Evolutionary conservation across 495 filamentous ascomycete genomes (phyloP).

Genomic region (Thermochaetoides thermophila): DNA sequence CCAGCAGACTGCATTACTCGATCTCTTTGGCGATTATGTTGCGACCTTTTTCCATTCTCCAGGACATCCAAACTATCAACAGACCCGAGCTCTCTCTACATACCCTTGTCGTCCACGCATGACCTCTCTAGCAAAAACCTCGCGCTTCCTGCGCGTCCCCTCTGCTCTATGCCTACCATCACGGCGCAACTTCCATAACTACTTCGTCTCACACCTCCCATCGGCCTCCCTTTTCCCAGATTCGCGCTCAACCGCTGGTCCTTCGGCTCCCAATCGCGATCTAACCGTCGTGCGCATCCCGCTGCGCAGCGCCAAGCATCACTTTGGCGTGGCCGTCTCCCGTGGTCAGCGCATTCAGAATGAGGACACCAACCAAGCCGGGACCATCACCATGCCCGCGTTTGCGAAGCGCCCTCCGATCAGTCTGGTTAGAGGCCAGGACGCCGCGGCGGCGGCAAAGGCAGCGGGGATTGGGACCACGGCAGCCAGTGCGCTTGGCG

Average conservation of each 20-base stretch:
- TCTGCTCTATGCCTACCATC: too few relatives aligned
- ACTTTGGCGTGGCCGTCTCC: constrained; percentile 69
- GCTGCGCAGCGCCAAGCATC: constrained; percentile 82
- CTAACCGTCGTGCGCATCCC: constrained; percentile 98
- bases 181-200: constrained; percentile 69
- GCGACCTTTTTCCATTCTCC: too few relatives aligned
- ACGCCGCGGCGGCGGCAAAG: constrained; percentile 26
- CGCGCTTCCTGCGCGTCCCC: too few relatives aligned
- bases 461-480: constrained; percentile 38
- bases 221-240: constrained; percentile 90
- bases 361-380: constrained; percentile 90
- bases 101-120: too few relatives aligned
- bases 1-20: too few relatives aligned
- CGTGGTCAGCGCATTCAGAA: constrained; percentile 75
- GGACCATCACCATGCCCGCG: constrained; percentile 79
- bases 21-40: too few relatives aligned
- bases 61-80: too few relatives aligned
- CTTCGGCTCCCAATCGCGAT: constrained; percentile 53
- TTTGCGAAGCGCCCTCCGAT: constrained; percentile 73
- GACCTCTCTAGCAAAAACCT: too few relatives aligned
- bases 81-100: too few relatives aligned
- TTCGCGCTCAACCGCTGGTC: constrained; percentile 42
- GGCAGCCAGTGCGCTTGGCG: constrained; percentile 63
- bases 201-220: constrained; percentile 91
- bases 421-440: constrained; percentile 40